These are phyloP conservation scores for Grosmannia clavigera DNA, from an alignment of 2,329 filamentous ascomycete genomes.

Conservation along the genomic window DNA sequence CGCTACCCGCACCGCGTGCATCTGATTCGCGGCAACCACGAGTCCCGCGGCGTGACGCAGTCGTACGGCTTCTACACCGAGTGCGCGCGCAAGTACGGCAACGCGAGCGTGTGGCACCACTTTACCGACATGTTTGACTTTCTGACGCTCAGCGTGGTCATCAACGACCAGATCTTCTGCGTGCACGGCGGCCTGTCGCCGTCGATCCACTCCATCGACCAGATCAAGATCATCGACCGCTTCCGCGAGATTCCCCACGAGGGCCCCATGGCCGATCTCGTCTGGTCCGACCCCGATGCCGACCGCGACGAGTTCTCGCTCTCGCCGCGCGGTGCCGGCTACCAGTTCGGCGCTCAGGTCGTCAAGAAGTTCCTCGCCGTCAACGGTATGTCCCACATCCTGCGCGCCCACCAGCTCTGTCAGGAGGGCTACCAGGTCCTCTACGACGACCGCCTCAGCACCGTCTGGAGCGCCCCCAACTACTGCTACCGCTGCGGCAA, in stretches of 20 bases:
- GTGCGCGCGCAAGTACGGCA: constrained; percentile 95
- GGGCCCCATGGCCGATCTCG: constrained; percentile 97
- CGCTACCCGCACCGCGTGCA: constrained; percentile 94
- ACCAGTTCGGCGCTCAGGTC: constrained; percentile 94
- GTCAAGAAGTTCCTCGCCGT: constrained; percentile 97
- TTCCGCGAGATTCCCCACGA: constrained; percentile 98
- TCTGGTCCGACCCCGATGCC: constrained; percentile 97
- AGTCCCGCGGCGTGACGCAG: constrained; percentile 93
- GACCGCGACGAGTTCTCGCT: constrained; percentile 95
- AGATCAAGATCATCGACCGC: constrained; percentile 98
- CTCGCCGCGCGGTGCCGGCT: constrained; percentile 84
- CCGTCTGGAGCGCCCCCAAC: constrained; percentile 96
- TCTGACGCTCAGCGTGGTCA: constrained; percentile 89
- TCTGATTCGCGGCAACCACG: constrained; percentile 94
- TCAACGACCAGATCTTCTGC: constrained; percentile 98
- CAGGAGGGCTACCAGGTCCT: constrained; percentile 97
- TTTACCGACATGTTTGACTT: constrained; percentile 99
- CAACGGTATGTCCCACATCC: constrained; percentile 94
- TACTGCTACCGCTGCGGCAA: constrained; percentile 95
- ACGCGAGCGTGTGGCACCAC: constrained; percentile 97
- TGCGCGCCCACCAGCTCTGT: constrained; percentile 95
- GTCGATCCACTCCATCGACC: constrained; percentile 94
- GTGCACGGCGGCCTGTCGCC: constrained; percentile 85
- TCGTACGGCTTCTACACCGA: constrained; percentile 99
- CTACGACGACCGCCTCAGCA: constrained; percentile 88